Evolutionary conservation across 2,329 filamentous ascomycete species (phyloP), one percentile per base, ranked within the genome.

Genomic region (Trichoderma brevicompactum): DNA sequence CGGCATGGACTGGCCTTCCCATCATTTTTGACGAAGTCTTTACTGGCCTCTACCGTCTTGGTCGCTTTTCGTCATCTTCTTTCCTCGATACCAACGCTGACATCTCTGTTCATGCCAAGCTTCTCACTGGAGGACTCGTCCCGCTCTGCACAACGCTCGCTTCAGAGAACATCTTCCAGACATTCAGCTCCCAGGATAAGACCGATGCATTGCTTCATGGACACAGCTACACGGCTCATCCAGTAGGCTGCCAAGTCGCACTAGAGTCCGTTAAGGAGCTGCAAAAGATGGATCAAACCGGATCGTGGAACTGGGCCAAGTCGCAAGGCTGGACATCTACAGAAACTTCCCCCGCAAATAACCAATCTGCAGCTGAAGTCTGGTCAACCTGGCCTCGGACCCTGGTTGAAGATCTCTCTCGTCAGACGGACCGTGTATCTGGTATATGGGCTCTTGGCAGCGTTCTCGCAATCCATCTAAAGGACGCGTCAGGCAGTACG

Each of bases 11-110:
- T 1, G 91, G 92, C 2, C 83, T 96, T 4, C 92, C 92, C 0
- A 79, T 96, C 44, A 82, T 96, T 70, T 92, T 92, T 69, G 92
- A 96, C 73, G 92, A 96, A 74, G 92, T 96, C 41, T 96, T 96
- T 77, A 94, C 92, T 0, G 92, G 92, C 1, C 80, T 96, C 5
- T 94, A 94, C 74, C 90, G 92, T 12, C 86, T 96, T 0, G 92
- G 92, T 2, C 85, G 88, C 44, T 87, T 89, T 72, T 88, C 85
- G 1, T 83, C 91, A 0, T 86, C 90, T 0, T 88, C 88, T 0
- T 91, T 94, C 75, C 83, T 96, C 3, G 80, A 81, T 5, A 79
- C 87, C 0, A 77, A 91, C 38, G 85, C 92, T 0, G 92, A 96
- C 71, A 89, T 96, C 53, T 88, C 88, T 0, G 89, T 93, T 0